These are phyloP conservation scores for Phytomonas francai DNA, from an alignment of 208 protist genomes.

Conservation along the genomic window DNA sequence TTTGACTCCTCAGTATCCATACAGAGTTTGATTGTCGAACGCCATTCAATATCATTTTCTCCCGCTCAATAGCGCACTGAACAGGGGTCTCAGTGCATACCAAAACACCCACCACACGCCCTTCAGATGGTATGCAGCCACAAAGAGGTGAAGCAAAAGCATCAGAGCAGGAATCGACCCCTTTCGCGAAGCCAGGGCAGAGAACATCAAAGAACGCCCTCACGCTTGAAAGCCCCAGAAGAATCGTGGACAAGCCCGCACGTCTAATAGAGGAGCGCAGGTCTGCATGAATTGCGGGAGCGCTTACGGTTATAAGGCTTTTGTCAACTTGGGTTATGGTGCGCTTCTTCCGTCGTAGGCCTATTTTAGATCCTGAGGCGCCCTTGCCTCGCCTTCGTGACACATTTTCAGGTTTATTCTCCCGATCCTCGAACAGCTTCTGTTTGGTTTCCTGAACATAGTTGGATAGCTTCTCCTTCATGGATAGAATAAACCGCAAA, in stretches of 20 bases:
- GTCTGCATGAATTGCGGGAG: background rate
- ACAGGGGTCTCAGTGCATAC: conserved; percentile 1
- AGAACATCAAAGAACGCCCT: background rate
- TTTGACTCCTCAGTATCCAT: background rate
- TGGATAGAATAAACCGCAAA: background rate
- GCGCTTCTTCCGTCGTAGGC: background rate
- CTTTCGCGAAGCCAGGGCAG: background rate
- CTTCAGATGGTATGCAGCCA: background rate
- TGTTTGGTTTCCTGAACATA: background rate
- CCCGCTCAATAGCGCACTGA: background rate
- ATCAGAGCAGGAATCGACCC: background rate
- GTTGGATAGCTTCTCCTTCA: background rate
- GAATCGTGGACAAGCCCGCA: background rate
- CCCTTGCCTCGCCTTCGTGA: background rate
- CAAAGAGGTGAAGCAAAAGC: background rate
- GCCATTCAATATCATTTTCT: background rate
- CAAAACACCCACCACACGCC: background rate
- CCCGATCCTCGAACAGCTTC: background rate
- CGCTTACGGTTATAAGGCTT: background rate
- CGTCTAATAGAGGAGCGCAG: background rate
- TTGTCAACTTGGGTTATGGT: background rate
- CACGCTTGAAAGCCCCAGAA: background rate
- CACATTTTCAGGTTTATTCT: background rate
- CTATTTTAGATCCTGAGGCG: background rate
- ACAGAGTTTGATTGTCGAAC: background rate